Evolutionary conservation across 2,329 filamentous ascomycete species (phyloP), one percentile per base, ranked within the genome.

Genomic region (Colletotrichum sp.): DNA sequence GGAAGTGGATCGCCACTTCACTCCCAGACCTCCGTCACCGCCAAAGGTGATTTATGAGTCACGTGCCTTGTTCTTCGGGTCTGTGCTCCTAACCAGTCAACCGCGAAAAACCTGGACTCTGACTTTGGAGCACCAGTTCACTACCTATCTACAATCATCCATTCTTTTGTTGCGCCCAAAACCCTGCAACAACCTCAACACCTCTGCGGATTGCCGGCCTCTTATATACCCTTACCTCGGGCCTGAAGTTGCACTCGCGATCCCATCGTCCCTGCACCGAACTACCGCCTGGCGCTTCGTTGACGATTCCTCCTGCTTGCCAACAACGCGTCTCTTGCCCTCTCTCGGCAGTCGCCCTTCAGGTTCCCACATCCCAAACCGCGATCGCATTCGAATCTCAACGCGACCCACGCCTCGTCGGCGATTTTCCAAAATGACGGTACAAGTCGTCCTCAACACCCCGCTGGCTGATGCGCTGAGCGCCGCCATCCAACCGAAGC

Each of bases 381-480:
- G 57, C 64, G 39, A 65, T 61, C 24, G 16, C 61, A 73, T 71
- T 52, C 73, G 70, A 64, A 75, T 39, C 32, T 64, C 43, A 21
- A 68, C 63, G 21, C 70, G 26, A 67, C n/a, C 39, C 34, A 57
- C 65, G 74, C 66, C 74, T 26, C 36, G 21, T 26, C 26, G 70
- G 76, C 77, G 67, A 68, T 52, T 72, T 77, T 70, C 79, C 83
- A 89, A 78, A 72, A 98, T 98, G 95, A 89, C 95, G 79, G 91
- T 95, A 85, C 93, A 96, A 83, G 90, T 98, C 78, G 88, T 91
- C 71, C 90, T 94, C 79, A 94, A 94, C 80, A 95, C 96, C 83
- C 95, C 95, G 64, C 89, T 99, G 82, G 96, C 96, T 79, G 92
- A 96, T 80, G 94, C 95, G 78, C 92, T 99, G 71, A 95, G 94